phyloP scores from a whole-genome alignment of 352 stramenopile species.

The Phytopythium chamaehyphon region DNA sequence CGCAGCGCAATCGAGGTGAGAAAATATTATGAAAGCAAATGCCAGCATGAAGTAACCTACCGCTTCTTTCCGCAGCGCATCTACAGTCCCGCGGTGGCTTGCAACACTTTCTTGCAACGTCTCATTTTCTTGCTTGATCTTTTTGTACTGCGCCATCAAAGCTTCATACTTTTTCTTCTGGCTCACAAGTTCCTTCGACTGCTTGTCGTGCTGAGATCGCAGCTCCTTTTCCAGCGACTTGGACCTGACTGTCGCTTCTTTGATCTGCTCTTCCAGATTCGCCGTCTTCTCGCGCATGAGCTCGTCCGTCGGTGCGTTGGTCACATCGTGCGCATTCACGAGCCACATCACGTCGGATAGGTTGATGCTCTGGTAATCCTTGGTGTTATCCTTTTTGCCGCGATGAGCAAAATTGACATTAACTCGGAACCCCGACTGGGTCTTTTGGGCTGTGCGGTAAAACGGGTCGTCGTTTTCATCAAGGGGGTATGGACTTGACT shows the following conservation, averaged over 20 bases:
- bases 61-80: constrained; percentile 79
- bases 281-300: constrained; percentile 86
- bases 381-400: constrained; percentile 84
- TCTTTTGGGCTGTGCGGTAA: constrained; percentile 79
- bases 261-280: constrained; percentile 87
- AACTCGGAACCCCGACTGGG: constrained; percentile 81
- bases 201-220: constrained; percentile 67
- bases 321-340: constrained; percentile 74
- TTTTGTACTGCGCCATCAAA: constrained; percentile 76
- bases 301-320: constrained; percentile 71
- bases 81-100: constrained; percentile 57
- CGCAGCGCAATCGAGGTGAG: neutral
- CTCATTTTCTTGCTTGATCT: constrained; percentile 81
- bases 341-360: constrained; percentile 81
- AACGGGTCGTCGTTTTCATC: constrained; percentile 83
- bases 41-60: constrained; percentile 24
- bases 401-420: constrained; percentile 84
- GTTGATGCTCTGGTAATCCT: constrained; percentile 86
- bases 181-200: constrained; percentile 58
- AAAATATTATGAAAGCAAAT: neutral
- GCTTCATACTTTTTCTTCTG: constrained; percentile 82
- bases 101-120: constrained; percentile 64
- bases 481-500: constrained; percentile 19
- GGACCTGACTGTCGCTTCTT: constrained; percentile 69
- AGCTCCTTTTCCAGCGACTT: constrained; percentile 69